Evolutionary conservation across 2,329 filamentous ascomycete genomes (phyloP).

Genomic region (Eurotiales sp.): DNA sequence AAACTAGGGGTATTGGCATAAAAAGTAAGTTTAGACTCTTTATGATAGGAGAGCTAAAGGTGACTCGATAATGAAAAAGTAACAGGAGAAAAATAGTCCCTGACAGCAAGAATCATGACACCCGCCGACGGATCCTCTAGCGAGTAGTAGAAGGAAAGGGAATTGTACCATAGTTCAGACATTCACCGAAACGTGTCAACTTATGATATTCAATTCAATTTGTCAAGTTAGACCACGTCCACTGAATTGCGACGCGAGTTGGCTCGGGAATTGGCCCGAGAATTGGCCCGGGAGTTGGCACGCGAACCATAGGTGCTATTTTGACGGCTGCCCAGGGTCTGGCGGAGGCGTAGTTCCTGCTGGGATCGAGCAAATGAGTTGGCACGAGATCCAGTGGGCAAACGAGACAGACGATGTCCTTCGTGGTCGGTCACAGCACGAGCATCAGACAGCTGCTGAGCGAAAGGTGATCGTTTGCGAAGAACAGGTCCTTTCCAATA

Average conservation of each 20-base stretch:
- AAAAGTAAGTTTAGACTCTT: not conserved
- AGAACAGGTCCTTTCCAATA: conserved; percentile 62
- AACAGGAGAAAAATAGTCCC: not conserved
- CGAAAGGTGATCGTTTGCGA: conserved; percentile 61
- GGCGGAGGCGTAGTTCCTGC: conserved; percentile 36
- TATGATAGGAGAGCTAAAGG: not conserved
- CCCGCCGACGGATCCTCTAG: not conserved
- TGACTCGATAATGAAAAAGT: not conserved
- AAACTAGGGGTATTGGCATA: conserved; percentile 14
- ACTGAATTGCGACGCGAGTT: conserved; percentile 5
- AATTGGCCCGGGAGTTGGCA: conserved; percentile 27
- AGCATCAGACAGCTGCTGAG: conserved; percentile 56
- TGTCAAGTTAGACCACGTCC: conserved; percentile 2
- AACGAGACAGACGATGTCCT: conserved; percentile 30
- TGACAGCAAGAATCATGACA: not conserved
- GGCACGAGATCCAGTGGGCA: conserved; percentile 33
- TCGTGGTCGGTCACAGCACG: conserved; percentile 29
- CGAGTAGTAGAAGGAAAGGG: not conserved
- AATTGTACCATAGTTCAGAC: not conserved
- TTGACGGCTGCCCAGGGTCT: conserved; percentile 31
- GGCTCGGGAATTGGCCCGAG: conserved; percentile 23
- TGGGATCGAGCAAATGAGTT: conserved; percentile 38
- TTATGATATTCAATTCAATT: no score
- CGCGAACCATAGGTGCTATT: conserved; percentile 32
- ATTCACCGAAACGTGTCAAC: not conserved